These are phyloP conservation scores for Fagus crenata DNA, from an alignment of 306 rosid genomes.

Conservation along the genomic window DNA sequence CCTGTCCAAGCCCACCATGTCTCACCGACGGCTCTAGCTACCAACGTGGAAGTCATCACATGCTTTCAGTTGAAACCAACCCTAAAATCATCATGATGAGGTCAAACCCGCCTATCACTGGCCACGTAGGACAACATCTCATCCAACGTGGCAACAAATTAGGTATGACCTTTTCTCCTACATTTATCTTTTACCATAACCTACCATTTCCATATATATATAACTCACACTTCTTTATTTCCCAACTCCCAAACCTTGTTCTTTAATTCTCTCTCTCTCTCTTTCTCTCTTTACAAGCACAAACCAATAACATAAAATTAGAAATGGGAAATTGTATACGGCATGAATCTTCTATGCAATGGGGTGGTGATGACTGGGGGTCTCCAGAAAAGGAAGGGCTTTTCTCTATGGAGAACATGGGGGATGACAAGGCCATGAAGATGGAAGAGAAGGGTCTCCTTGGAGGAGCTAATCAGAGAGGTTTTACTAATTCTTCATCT, in stretches of 20 bases:
- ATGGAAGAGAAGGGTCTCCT: conserved; percentile 16
- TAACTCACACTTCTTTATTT: conserved; percentile 14
- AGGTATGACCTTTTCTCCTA: conserved; percentile 43
- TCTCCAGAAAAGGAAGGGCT: conserved; percentile 4
- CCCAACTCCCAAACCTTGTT: conserved; percentile 1
- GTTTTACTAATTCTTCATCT: not conserved
- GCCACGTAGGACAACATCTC: conserved; percentile 40
- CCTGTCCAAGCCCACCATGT: conserved; percentile 24
- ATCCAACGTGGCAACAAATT: conserved; percentile 37
- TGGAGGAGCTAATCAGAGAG: not conserved
- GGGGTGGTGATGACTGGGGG: conserved; percentile 54
- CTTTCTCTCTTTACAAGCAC: not conserved
- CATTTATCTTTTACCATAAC: not conserved
- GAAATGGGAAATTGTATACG: conserved; percentile 80
- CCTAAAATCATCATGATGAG: not conserved
- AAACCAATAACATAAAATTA: not conserved
- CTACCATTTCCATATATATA: not conserved
- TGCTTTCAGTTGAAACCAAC: conserved; percentile 15
- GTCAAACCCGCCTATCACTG: conserved; percentile 22
- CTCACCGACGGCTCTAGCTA: conserved; percentile 18
- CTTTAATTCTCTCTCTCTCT: not conserved
- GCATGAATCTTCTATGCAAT: conserved; percentile 40
- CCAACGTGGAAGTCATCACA: conserved; percentile 7
- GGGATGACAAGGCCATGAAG: not conserved
- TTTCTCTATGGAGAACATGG: not conserved